phyloP scores from a whole-genome alignment of 257 asterid species.

The Vinca minor region DNA sequence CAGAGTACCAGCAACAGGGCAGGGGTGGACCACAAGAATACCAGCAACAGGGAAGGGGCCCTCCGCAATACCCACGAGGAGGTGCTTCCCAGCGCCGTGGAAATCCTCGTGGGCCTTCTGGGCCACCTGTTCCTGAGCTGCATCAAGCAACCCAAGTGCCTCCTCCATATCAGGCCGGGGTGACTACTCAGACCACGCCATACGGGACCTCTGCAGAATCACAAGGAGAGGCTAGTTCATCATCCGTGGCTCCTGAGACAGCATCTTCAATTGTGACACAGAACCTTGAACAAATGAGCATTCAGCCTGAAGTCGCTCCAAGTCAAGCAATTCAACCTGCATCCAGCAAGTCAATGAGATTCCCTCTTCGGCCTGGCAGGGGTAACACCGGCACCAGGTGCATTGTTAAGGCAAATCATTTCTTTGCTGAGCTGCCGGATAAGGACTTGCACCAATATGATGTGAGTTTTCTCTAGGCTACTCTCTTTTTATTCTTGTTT shows the following conservation, averaged over 20 bases:
- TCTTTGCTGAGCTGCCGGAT: constrained; percentile 82
- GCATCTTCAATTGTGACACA: constrained; percentile 28
- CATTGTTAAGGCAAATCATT: constrained; percentile 87
- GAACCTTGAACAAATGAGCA: constrained; percentile 35
- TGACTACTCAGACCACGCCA: constrained; percentile 32
- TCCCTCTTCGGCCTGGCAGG: constrained; percentile 85
- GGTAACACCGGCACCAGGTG: constrained; percentile 65
- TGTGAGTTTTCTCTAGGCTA: constrained; percentile 33
- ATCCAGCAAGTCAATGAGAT: constrained; percentile 77
- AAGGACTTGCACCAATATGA: constrained; percentile 94
- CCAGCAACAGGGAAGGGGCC: no score
- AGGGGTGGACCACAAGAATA: no score
- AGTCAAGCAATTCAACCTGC: constrained; percentile 52
- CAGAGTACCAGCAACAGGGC: constrained; percentile 33
- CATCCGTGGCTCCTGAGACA: constrained; percentile 42
- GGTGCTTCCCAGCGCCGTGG: constrained; percentile 52
- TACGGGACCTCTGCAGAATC: constrained; percentile 35
- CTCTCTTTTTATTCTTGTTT: not conserved
- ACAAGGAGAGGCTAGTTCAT: constrained; percentile 45
- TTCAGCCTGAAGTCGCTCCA: constrained; percentile 42
- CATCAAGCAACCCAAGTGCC: constrained; percentile 81
- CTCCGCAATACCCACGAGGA: no score
- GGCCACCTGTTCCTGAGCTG: constrained; percentile 88
- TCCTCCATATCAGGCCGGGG: constrained; percentile 45
- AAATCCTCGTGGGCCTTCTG: constrained; percentile 59